These are phyloP conservation scores for Kodamaea kakaduensis DNA, from an alignment of 805 yeast species.

Conservation along the genomic window DNA sequence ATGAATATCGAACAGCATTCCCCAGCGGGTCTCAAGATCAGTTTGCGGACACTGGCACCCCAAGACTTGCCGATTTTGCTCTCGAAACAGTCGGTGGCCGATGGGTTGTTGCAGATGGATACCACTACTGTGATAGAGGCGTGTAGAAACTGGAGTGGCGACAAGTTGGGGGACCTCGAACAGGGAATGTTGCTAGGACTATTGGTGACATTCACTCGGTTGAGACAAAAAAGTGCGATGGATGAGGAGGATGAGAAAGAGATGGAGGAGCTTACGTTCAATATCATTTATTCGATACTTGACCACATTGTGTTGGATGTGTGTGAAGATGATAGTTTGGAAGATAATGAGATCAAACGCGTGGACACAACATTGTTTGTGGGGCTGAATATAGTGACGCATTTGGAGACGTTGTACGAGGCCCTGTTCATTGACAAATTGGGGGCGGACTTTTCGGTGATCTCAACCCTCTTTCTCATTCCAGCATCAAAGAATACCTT, in stretches of 20 bases:
- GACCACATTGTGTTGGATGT: conserved; percentile 18
- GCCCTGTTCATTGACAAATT: background rate
- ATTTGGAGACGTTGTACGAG: background rate
- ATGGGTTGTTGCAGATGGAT: background rate
- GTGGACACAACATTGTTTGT: background rate
- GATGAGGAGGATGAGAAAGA: too few species aligned
- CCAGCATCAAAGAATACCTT: conserved; percentile 36
- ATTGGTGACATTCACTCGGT: conserved; percentile 1
- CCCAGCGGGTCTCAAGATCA: background rate
- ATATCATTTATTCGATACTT: conserved; percentile 15
- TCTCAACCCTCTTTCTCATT: conserved; percentile 31
- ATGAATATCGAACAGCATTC: background rate
- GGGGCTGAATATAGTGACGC: background rate
- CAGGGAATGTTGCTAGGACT: conserved; percentile 13
- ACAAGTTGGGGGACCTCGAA: conserved; percentile 18
- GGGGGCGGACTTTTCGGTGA: background rate
- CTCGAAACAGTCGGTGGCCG: conserved; percentile 10
- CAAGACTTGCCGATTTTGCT: conserved; percentile 13
- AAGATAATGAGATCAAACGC: background rate
- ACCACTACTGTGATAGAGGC: conserved; percentile 1
- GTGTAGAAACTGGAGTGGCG: conserved; percentile 21
- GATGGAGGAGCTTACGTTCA: too few species aligned
- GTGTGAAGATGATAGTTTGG: background rate
- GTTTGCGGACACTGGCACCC: background rate
- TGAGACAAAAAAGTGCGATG: too few species aligned